phyloP scores from a whole-genome alignment of 257 asterid species.

The Solanum peruvianum region DNA sequence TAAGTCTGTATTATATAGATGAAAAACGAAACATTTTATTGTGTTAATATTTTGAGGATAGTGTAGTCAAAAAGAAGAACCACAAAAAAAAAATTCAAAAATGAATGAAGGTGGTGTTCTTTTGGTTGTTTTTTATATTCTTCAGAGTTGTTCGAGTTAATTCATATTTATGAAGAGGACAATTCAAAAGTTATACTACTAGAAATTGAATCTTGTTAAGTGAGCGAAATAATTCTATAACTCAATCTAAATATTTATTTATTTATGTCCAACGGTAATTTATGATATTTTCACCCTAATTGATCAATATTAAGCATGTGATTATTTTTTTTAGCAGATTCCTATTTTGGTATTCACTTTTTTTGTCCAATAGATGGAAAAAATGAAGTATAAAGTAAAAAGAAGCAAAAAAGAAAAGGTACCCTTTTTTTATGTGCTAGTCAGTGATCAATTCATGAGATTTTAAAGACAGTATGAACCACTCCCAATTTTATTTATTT shows the following conservation, averaged over 20 bases:
- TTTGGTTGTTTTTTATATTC: neutral
- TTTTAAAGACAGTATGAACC: neutral
- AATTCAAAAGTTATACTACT: neutral
- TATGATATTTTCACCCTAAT: neutral
- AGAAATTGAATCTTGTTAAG: neutral
- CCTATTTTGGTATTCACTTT: neutral
- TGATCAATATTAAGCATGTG: neutral
- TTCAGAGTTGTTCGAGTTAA: neutral
- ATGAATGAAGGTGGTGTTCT: neutral
- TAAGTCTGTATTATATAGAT: too few species aligned
- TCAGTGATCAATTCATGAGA: neutral
- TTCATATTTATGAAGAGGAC: neutral
- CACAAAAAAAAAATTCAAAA: too few species aligned
- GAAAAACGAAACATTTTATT: too few species aligned
- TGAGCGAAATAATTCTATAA: neutral
- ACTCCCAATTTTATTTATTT: neutral
- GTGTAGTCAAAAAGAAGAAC: neutral
- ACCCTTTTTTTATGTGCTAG: neutral
- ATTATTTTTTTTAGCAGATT: neutral
- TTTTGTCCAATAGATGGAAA: neutral
- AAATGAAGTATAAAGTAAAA: neutral
- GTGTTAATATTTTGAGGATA: neutral
- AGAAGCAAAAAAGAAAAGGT: neutral
- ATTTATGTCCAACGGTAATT: neutral
- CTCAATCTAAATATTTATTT: neutral